Base-by-base conservation (phyloP, 371 early-diverging fungal genomes). In the Rhizomucor miehei region DNA sequence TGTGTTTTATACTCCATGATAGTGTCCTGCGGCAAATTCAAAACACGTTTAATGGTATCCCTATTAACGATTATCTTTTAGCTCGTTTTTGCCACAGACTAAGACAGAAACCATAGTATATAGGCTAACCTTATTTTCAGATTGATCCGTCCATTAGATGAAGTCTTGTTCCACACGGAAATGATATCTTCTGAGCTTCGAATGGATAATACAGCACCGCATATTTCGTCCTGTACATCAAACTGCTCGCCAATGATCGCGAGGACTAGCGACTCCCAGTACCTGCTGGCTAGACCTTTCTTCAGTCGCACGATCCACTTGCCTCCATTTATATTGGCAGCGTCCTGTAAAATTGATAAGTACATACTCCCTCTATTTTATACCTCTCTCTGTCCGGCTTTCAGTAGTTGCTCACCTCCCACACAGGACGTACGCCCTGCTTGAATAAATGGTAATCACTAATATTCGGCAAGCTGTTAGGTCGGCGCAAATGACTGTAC, bases 1-100 rank as follows among this genome's bases (percentile, higher is more conserved):
- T 98, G 97, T n/a, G 93, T 89, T 73, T 98, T 98, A 75, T 98
- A 98, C 62, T 97, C 97, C 87, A 98, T 90, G 35, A 90, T 77
- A 50, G 92, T 90, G 21, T 92, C 92, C 9, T 82, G 60, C 6
- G 98, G 97, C 39, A 98, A 69, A 45, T 77, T 84, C 57, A 98
- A 74, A 14, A 91, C 84, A 35, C 80, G 71, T 64, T 93, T 95
- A 71, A 98, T 82, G 12, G 91, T 89, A 67, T 97, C 95, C 53
- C 92, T 86, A 51, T 25, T 51, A 44, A 49, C 6, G 13, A 54
- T 21, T 14, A 40, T 3, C 1, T 17, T 10, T 6, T 29, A n/a
- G 3, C 52, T 29, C 29, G 29, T 8, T 29, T 29, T 29, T 29
- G 29, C 29, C 5, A 29, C 29, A 29, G 8, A 29, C 29, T 29